A percentile compares a stretch with the other conserved stretches of the same genome.
These are phyloP conservation scores for Penicillium silybi DNA, from an alignment of 495 filamentous ascomycete genomes.

Conservation along the genomic window DNA sequence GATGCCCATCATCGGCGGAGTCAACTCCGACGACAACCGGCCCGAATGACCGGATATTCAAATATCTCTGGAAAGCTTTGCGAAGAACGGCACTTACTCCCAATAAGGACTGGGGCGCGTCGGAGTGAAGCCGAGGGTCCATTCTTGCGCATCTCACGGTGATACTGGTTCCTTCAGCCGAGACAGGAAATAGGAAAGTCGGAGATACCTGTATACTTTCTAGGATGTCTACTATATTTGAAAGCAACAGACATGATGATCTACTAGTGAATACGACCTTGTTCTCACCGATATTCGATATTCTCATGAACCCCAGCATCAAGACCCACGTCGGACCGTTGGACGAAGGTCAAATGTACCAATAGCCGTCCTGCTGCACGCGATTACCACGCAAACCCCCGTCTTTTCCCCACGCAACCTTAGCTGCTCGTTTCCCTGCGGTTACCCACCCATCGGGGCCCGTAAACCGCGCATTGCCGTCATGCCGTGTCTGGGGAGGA, in stretches of 20 bases:
- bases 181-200: no score
- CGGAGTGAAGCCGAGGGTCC: slow-evolving; percentile 13
- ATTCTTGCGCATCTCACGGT: background rate
- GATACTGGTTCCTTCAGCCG: background rate
- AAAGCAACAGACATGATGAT: background rate
- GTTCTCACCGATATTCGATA: background rate
- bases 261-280: background rate
- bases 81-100: background rate
- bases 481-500: slow-evolving; percentile 3
- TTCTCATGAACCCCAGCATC: background rate
- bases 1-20: slow-evolving; percentile 2
- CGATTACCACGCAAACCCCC: slow-evolving; percentile 4
- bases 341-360: background rate
- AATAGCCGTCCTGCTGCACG: slow-evolving; percentile 6
- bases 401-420: slow-evolving; percentile 8
- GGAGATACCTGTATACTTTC: no score
- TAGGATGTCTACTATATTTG: no score
- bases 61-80: background rate
- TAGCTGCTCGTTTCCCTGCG: slow-evolving; percentile 7
- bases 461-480: slow-evolving; percentile 12
- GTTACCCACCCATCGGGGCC: background rate
- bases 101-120: slow-evolving; percentile 1
- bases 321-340: background rate
- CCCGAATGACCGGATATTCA: slow-evolving; percentile 6
- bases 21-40: slow-evolving; percentile 1